Evolutionary conservation across 164 flowering plant genomes (phyloP), one percentile per base, ranked within the genome.

Genomic region (Echeveria elegans): DNA sequence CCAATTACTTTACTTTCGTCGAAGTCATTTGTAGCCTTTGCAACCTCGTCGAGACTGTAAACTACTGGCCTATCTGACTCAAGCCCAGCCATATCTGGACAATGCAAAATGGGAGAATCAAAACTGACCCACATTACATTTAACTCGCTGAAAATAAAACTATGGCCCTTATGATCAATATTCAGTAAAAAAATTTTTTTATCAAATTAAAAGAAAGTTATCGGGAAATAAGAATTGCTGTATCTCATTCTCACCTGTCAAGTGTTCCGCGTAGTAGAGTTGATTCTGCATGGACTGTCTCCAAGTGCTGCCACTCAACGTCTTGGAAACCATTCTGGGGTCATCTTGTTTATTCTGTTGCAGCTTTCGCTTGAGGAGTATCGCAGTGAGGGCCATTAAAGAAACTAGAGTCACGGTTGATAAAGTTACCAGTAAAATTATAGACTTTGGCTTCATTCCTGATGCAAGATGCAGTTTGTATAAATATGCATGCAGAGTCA

Each of bases 21-120:
- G 50, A 78, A 83, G 68, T 70, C 45, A 26, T 58, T 70, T 21
- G 85, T 83, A 28, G 87, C 83, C 64, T 75, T 79, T 62, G 68
- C 82, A n/a, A 83, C 68, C 64, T 78, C 82, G n/a, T 75, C 80
- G 21, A 78, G 40, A 38, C 72, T 69, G 43, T 72, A 82, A 63
- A 80, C 37, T 14, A 66, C 74, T 28, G 85, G 81, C 58, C 77
- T 82, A 61, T 81, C 87, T 31, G 85, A 70, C 50, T 83, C 85
- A 63, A 83, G 75, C 38, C n/a, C 79, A 64, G 77, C 68, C 37
- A 79, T 63, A 43, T 76, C 81, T 83, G 74, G 15, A 71, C 10
- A 38, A 59, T 36, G 52, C 37, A 65, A 11, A 6, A 34, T 62
- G 26, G 37, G 61, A 30, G 21, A 0, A 37, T 48, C 26, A 12